Conservation (phyloP, 768 basidiomycete genomes). For the Lactifluus pinguis region DNA sequence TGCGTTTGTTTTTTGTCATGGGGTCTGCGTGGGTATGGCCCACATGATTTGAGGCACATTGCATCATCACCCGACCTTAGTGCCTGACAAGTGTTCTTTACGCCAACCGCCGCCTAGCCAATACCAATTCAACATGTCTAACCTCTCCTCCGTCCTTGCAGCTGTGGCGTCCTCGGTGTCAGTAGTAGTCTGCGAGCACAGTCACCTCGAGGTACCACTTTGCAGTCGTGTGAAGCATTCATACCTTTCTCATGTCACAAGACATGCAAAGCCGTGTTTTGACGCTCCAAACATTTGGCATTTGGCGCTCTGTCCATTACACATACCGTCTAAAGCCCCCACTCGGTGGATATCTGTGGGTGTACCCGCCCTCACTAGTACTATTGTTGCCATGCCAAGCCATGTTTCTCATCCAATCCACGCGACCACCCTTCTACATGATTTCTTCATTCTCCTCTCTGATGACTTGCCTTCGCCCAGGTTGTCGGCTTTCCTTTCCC, state of each 20-base stretch:
- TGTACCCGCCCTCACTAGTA: background rate
- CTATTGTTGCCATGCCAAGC: background rate
- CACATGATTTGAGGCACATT: background rate
- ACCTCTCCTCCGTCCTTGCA: background rate
- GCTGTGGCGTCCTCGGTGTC: background rate
- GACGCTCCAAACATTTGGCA: background rate
- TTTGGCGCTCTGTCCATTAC: background rate
- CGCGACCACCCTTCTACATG: background rate
- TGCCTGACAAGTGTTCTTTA: background rate
- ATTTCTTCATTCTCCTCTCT: background rate
- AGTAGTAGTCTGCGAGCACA: background rate
- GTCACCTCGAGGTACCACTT: background rate
- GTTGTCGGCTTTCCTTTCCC: background rate
- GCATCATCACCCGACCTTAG: constrained; percentile 10
- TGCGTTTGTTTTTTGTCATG: background rate
- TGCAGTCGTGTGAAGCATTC: background rate
- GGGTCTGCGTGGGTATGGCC: background rate
- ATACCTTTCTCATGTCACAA: background rate
- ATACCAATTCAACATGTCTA: background rate
- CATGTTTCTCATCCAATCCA: background rate
- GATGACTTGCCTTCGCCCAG: background rate
- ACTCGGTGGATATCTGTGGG: background rate
- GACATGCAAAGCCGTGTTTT: background rate
- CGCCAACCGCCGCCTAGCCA: background rate
- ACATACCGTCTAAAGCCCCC: background rate